phyloP scores from a whole-genome alignment of 768 basidiomycete species.

The Mycena amicta region DNA sequence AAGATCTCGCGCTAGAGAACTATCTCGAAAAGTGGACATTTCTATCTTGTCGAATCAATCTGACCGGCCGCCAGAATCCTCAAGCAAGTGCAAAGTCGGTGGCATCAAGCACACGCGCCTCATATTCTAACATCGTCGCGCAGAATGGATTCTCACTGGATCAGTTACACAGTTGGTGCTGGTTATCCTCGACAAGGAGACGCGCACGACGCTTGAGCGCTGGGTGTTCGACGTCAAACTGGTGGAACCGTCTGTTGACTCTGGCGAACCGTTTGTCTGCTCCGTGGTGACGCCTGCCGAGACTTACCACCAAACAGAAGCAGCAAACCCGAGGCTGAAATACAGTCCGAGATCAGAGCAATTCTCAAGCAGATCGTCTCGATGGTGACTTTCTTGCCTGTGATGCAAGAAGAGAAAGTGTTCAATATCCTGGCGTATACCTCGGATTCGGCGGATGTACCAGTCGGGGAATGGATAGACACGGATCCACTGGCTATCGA shows the following conservation, averaged over 20 bases:
- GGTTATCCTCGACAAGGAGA: constrained; percentile 95
- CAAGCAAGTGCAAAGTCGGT: constrained; percentile 87
- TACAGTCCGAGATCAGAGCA: constrained; percentile 95
- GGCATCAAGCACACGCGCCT: constrained; percentile 1
- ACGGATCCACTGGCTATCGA: constrained; percentile 92
- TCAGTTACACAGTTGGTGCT: constrained; percentile 93
- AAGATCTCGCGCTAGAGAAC: constrained; percentile 89
- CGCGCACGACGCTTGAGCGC: constrained; percentile 86
- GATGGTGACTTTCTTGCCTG: constrained; percentile 94
- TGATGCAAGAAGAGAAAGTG: constrained; percentile 91
- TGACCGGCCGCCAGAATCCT: constrained; percentile 63
- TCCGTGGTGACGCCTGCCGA: constrained; percentile 7
- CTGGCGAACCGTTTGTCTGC: constrained; percentile 50
- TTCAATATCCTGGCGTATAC: constrained; percentile 99
- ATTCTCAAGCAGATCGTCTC: constrained; percentile 98
- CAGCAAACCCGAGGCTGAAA: constrained; percentile 83
- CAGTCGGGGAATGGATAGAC: constrained; percentile 94
- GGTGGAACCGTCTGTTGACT: constrained; percentile 61
- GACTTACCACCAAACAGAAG: constrained; percentile 41
- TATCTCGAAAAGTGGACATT: constrained; percentile 77
- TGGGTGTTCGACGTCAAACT: constrained; percentile 98
- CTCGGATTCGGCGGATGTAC: constrained; percentile 87
- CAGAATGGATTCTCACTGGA: constrained; percentile 93
- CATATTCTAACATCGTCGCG: not conserved
- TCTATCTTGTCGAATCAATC: constrained; percentile 6